Evolutionary conservation across 371 early-diverging fungal species (phyloP).

Genomic region (Mucor indicus): DNA sequence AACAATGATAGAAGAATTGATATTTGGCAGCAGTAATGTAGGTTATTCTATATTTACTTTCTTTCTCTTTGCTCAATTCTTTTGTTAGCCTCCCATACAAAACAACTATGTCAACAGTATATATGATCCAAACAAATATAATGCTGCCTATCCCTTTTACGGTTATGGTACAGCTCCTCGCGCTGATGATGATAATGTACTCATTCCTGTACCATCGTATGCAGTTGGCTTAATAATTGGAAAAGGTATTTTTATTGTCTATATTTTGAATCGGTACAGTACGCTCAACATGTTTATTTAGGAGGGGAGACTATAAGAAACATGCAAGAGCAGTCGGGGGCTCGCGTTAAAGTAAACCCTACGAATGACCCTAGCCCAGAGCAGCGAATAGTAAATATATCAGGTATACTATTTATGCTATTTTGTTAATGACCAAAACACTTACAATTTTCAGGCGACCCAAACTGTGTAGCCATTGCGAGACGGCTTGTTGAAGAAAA

Average conservation of each 20-base stretch:
- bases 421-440: too few species aligned
- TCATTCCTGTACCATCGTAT: conserved; percentile 68
- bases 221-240: conserved; percentile 83
- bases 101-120: neutral
- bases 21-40: conserved; percentile 27
- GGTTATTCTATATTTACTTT: neutral
- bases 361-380: conserved; percentile 37
- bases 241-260: conserved; percentile 41
- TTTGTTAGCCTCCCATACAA: conserved; percentile 8
- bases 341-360: conserved; percentile 75
- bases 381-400: conserved; percentile 38
- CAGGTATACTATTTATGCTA: conserved; percentile 16
- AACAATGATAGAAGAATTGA: conserved; percentile 76
- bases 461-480: conserved; percentile 53
- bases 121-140: neutral
- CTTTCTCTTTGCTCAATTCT: neutral
- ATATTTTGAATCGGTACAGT: neutral
- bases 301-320: conserved; percentile 87
- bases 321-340: conserved; percentile 80
- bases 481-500: conserved; percentile 58
- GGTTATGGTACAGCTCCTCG: conserved; percentile 19
- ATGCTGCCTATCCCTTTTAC: conserved; percentile 8
- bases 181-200: conserved; percentile 53
- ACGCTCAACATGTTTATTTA: conserved; percentile 4
- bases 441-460: conserved; percentile 29